Conservation (phyloP, 2,329 filamentous ascomycete genomes). For the Periconia macrospinosa region DNA sequence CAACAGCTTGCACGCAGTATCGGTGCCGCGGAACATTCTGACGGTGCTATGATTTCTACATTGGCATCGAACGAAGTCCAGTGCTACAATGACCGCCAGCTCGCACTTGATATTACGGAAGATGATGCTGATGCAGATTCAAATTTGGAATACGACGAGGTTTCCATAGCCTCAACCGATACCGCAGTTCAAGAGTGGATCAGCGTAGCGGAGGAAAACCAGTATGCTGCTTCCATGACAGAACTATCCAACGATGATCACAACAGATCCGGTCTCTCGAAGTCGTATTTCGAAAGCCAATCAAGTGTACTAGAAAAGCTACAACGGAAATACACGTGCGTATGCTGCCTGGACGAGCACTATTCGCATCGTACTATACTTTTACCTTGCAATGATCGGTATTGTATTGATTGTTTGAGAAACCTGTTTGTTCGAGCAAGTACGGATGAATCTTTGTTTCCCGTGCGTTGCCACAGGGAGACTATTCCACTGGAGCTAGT, state of each 20-base stretch:
- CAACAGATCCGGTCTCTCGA: conserved; percentile 17
- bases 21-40: too few species aligned
- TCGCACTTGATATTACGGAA: too few species aligned
- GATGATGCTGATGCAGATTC: too few species aligned
- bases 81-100: too few species aligned
- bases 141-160: neutral
- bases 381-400: conserved; percentile 9
- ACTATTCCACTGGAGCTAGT: conserved; percentile 49
- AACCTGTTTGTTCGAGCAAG: conserved; percentile 12
- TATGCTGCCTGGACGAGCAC: conserved; percentile 2
- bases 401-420: conserved; percentile 17
- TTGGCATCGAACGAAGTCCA: too few species aligned
- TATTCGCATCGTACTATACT: neutral
- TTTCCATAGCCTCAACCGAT: too few species aligned
- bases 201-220: conserved; percentile 3
- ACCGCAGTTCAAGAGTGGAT: conserved; percentile 16
- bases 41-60: too few species aligned
- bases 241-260: conserved; percentile 13
- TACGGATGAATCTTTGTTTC: conserved; percentile 13
- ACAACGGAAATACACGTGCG: conserved; percentile 5
- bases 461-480: conserved; percentile 4
- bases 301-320: conserved; percentile 13
- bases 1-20: too few species aligned
- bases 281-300: conserved; percentile 15
- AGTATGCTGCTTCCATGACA: conserved; percentile 4